Conservation (phyloP, 805 yeast species). For the Saccharomyces kudriavzevii region DNA sequence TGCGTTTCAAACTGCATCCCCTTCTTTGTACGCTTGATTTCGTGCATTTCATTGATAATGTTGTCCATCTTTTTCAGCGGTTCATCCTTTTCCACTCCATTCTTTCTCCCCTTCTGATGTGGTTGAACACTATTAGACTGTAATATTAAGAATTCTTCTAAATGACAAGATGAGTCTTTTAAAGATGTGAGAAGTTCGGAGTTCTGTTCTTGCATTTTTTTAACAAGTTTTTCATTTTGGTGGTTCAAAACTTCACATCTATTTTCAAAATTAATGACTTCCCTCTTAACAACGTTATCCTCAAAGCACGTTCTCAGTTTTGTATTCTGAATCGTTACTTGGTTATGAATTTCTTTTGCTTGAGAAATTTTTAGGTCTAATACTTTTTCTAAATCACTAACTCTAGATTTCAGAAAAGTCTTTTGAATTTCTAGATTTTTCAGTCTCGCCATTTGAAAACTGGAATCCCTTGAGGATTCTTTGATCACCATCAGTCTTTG, state of each 20-base stretch:
- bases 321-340: neutral
- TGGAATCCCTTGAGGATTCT: constrained; percentile 21
- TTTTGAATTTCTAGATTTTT: neutral
- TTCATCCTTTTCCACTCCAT: neutral
- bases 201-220: constrained; percentile 29
- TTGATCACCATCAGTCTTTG: constrained; percentile 13
- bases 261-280: constrained; percentile 40
- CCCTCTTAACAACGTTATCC: constrained; percentile 38
- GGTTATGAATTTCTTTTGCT: neutral
- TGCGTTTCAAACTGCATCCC: neutral
- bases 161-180: neutral
- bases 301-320: constrained; percentile 9
- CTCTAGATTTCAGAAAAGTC: constrained; percentile 31
- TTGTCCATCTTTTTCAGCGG: neutral
- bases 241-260: constrained; percentile 38
- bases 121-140: neutral
- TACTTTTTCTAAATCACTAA: constrained; percentile 43
- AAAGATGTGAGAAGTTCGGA: constrained; percentile 16
- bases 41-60: neutral
- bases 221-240: constrained; percentile 38
- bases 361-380: constrained; percentile 41
- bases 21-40: neutral
- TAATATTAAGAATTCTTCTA: neutral
- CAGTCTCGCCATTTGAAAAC: neutral
- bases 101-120: neutral